Base-by-base conservation (phyloP, 495 filamentous ascomycete genomes). In the Tuber microsphaerosporum region DNA sequence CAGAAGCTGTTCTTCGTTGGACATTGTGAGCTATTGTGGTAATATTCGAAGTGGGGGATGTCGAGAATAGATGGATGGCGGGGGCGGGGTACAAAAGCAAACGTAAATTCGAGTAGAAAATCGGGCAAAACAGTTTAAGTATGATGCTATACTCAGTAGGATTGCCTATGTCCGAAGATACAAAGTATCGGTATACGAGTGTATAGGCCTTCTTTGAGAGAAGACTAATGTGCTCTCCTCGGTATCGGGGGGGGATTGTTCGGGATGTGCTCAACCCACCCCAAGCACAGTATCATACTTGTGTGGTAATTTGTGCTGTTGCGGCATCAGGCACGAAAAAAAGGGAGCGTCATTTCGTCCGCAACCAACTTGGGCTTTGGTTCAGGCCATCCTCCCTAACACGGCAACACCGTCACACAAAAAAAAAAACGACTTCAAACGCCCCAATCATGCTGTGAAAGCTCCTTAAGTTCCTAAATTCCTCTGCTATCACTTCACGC, bases 1-100 rank as follows among this genome's bases (percentile, higher is more conserved):
- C 45, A 91, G 81, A 42, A 91, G 81, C 45, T 90, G 88, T 71
- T 90, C 87, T 42, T 79, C 73, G 48, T 78, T 48, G 26, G 43
- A 74, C 79, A 80, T 80, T 71, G 43, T 17, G 41, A 51, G 44
- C 73, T 16, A 41, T 39, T 17, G 8, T 8, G 26, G 34, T 44
- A 16, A 31, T 51, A 44, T 8, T 14, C 42, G 31, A 71, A 20
- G 34, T 71, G 43, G 76, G 44, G 69, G 20, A 19, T 56, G 39
- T 16, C 51, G 73, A 51, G 41, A 20, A 65, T 70, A 44, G 31
- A 46, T 72, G 34, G 71, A 41, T 56, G 77, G 45, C 39, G 56
- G 42, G 44, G 44, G 31, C 14, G 70, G 41, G 69, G 71, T 34
- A 56, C 56, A 19, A 12, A 1, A 16, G 9, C 26, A 17, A 17